Evolutionary conservation across 192 early-diverging fungal genomes (phyloP).

Genomic region (Funneliformis mosseae): DNA sequence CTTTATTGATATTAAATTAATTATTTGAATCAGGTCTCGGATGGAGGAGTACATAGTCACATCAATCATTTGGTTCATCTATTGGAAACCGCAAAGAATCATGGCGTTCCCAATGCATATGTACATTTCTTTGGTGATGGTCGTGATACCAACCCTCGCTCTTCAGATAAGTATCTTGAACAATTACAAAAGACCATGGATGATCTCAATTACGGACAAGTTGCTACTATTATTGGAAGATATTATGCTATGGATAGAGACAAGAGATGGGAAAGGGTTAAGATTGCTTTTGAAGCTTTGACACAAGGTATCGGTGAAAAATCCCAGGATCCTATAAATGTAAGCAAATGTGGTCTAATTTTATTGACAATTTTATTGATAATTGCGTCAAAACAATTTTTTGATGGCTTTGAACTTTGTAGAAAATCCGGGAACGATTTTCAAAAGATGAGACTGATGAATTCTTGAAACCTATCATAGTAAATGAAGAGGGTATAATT

Average conservation of each 20-base stretch:
- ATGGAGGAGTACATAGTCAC: constrained; percentile 98
- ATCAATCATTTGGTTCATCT: constrained; percentile 87
- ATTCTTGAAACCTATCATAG: constrained; percentile 98
- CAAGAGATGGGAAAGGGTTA: constrained; percentile 99
- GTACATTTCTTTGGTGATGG: constrained; percentile 99
- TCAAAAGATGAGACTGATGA: constrained; percentile 95
- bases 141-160: constrained; percentile 93
- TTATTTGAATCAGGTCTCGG: constrained; percentile 63
- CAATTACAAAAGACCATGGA: constrained; percentile 67
- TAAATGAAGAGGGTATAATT: constrained; percentile 77
- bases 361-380: neutral
- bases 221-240: constrained; percentile 94
- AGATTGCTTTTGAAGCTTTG: constrained; percentile 92
- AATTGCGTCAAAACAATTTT: neutral
- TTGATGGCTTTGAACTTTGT: neutral
- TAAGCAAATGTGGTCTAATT: constrained; percentile 13
- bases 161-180: constrained; percentile 77
- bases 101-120: constrained; percentile 80
- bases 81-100: constrained; percentile 82
- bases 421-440: constrained; percentile 85
- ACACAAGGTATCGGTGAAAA: constrained; percentile 79
- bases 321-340: constrained; percentile 60
- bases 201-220: constrained; percentile 74
- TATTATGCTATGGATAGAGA: constrained; percentile 99
- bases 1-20: neutral